Evolutionary conservation across 2,329 filamentous ascomycete genomes (phyloP).

Genomic region (Pseudocercospora ulei): DNA sequence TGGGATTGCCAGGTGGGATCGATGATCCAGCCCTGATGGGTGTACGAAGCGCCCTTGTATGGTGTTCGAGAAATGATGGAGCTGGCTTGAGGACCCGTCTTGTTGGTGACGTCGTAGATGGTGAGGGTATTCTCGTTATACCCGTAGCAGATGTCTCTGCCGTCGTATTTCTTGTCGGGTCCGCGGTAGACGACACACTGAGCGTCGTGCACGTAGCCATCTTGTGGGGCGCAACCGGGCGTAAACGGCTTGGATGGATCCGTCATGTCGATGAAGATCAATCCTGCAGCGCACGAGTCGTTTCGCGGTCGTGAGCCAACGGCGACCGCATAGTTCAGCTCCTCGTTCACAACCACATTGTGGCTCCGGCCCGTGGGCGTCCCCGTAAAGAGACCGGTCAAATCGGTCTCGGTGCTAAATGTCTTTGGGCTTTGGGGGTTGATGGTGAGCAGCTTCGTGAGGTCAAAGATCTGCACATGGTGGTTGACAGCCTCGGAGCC

Average conservation of each 20-base stretch:
- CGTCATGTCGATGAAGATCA: conserved; percentile 48
- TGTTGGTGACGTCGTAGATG: conserved; percentile 42
- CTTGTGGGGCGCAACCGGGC: conserved; percentile 44
- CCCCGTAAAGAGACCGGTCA: conserved; percentile 38
- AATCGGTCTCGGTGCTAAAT: conserved; percentile 35
- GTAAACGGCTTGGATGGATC: conserved; percentile 44
- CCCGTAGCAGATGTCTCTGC: conserved; percentile 45
- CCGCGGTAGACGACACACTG: conserved; percentile 48
- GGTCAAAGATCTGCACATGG: conserved; percentile 55
- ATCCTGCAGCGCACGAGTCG: conserved; percentile 41
- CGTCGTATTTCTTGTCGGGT: conserved; percentile 41
- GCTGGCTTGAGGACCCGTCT: conserved; percentile 26
- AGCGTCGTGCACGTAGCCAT: conserved; percentile 51
- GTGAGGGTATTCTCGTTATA: conserved; percentile 46
- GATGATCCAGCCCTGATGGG: conserved; percentile 48
- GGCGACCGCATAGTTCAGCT: conserved; percentile 43
- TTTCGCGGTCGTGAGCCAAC: conserved; percentile 37
- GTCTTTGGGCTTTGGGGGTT: conserved; percentile 38
- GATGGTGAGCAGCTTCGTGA: conserved; percentile 48
- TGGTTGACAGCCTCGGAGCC: conserved; percentile 43
- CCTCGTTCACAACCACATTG: conserved; percentile 48
- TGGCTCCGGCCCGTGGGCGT: conserved; percentile 44
- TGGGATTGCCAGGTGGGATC: conserved; percentile 41
- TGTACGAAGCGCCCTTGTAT: conserved; percentile 45
- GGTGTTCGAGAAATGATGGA: conserved; percentile 43